Conservation (phyloP, 192 early-diverging fungal species). For the Podila epigama region DNA sequence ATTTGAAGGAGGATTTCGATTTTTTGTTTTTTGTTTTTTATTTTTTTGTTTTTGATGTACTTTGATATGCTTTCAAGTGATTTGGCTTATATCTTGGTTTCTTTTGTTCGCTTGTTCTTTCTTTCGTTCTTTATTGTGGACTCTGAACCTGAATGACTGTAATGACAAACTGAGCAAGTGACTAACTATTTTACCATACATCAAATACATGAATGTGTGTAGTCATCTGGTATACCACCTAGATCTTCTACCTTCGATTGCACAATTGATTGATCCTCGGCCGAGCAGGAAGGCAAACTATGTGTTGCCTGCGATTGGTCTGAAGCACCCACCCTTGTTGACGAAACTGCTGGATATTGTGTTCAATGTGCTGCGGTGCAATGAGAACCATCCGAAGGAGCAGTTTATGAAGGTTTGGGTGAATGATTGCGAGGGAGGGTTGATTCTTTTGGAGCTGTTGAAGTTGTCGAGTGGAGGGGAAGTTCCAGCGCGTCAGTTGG, state of each 20-base stretch:
- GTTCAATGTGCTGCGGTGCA: conserved; percentile 44
- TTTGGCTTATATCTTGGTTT: no score
- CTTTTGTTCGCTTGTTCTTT: no score
- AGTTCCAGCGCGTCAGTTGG: conserved; percentile 15
- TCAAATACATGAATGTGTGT: not conserved
- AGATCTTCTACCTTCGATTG: conserved; percentile 38
- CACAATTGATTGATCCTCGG: conserved; percentile 44
- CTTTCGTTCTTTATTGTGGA: no score
- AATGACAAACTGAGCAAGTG: no score
- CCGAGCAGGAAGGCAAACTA: conserved; percentile 18
- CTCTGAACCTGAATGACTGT: no score
- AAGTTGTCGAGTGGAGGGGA: conserved; percentile 14
- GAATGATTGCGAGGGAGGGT: conserved; percentile 41
- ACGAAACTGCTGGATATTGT: conserved; percentile 46
- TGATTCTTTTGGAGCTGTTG: conserved; percentile 36
- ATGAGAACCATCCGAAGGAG: conserved; percentile 47
- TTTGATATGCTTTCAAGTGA: no score
- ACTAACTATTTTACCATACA: no score
- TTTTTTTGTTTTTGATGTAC: not conserved
- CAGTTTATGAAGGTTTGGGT: conserved; percentile 50
- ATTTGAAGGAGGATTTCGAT: not conserved
- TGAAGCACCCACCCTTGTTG: conserved; percentile 19
- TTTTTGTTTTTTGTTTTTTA: not conserved
- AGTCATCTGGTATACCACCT: conserved; percentile 40
- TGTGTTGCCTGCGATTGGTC: conserved; percentile 27